Evolutionary conservation across 2,329 filamentous ascomycete species (phyloP).

Genomic region (Monosporascus ibericus): DNA sequence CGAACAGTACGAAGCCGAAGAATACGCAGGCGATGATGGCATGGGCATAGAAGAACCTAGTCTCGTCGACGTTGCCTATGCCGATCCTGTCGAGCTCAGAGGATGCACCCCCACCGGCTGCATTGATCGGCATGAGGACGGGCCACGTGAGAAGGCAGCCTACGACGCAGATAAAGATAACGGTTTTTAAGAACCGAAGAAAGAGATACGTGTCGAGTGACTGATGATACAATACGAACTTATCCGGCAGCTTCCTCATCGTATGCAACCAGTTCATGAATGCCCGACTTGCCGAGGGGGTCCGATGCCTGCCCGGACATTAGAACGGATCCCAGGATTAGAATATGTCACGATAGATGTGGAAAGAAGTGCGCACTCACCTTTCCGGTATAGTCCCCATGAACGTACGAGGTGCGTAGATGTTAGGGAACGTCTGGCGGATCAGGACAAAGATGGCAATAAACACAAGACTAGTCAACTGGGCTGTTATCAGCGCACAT

Average conservation of each 20-base stretch:
- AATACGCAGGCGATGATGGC: conserved; percentile 76
- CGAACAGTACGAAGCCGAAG: conserved; percentile 83
- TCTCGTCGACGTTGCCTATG: conserved; percentile 46
- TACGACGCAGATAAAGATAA: conserved; percentile 71
- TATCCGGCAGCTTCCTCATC: conserved; percentile 53
- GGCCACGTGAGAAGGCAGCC: conserved; percentile 81
- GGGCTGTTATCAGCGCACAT: conserved; percentile 7
- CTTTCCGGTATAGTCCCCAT: conserved; percentile 23
- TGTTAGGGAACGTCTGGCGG: conserved; percentile 18
- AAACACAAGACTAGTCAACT: conserved; percentile 20
- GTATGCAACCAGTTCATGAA: conserved; percentile 22
- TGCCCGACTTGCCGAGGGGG: conserved; percentile 14
- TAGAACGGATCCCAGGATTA: conserved; percentile 7
- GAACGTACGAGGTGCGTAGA: conserved; percentile 24
- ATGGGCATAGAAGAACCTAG: conserved; percentile 71
- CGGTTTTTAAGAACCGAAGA: conserved; percentile 75
- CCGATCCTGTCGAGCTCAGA: conserved; percentile 61
- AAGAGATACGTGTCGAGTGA: conserved; percentile 86
- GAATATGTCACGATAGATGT: background rate
- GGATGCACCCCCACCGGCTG: conserved; percentile 64
- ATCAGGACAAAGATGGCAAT: conserved; percentile 22
- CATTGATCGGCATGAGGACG: conserved; percentile 76
- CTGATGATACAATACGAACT: conserved; percentile 77
- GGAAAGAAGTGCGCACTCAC: conserved; percentile 8
- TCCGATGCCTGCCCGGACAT: conserved; percentile 18